These are phyloP conservation scores for Pestalotiopsis sp. DNA, from an alignment of 2,329 filamentous ascomycete genomes.

Conservation along the genomic window DNA sequence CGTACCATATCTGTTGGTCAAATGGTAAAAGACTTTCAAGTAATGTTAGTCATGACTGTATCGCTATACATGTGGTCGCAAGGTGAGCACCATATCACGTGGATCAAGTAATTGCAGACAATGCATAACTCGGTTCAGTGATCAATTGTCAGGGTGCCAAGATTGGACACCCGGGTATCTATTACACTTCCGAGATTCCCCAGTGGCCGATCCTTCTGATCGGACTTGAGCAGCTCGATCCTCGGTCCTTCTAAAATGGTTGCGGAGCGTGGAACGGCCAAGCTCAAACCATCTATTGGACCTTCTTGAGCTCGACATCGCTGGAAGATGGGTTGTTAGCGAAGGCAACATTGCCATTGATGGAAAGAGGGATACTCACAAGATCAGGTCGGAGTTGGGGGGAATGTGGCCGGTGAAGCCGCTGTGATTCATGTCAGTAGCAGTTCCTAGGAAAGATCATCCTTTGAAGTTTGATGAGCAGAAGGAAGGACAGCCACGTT, in stretches of 20 bases:
- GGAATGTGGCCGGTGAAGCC: constrained; percentile 30
- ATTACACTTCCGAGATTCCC: not conserved
- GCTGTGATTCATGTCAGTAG: constrained; percentile 13
- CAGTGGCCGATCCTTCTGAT: not conserved
- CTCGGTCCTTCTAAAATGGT: not conserved
- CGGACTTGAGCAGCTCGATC: not conserved
- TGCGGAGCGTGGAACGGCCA: not conserved
- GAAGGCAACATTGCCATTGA: not conserved
- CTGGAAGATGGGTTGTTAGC: constrained; percentile 8
- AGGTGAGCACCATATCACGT: no score
- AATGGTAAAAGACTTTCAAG: no score
- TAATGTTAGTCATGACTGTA: no score
- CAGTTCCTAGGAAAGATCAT: not conserved
- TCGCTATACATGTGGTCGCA: no score
- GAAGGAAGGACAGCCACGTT: not conserved
- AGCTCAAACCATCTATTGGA: constrained; percentile 7
- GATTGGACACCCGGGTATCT: not conserved
- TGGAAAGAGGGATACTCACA: constrained; percentile 16
- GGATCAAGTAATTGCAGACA: no score
- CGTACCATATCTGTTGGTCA: no score
- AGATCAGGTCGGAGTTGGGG: constrained; percentile 33
- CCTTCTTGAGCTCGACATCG: constrained; percentile 17
- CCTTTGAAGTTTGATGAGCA: no score
- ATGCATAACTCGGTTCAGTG: no score
- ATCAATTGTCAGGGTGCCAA: no score